A percentile compares a stretch with the other conserved stretches of the same genome.
phyloP scores from a whole-genome alignment of 208 protist genomes.

The Willaertia magna region DNA sequence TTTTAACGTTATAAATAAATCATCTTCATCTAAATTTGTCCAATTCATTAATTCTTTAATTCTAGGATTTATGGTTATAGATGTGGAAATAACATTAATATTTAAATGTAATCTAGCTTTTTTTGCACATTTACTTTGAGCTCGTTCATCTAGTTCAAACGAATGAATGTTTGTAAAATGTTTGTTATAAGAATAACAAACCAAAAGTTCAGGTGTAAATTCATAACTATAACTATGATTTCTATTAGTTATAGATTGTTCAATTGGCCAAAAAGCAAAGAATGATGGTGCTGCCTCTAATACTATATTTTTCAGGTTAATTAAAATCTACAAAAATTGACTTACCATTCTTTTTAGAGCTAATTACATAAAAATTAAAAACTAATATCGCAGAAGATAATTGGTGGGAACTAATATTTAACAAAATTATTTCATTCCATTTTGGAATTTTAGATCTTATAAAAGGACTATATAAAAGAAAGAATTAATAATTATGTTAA shows the following conservation, averaged over 20 bases:
- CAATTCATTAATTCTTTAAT: not conserved
- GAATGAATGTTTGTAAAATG: not conserved
- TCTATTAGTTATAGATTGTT: not conserved
- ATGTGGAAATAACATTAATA: not conserved
- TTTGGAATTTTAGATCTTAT: not conserved
- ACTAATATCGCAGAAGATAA: not conserved
- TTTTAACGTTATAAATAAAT: not conserved
- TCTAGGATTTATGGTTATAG: not conserved
- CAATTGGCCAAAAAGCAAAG: not conserved
- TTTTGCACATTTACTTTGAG: not conserved
- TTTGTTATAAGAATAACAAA: not conserved
- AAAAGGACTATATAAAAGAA: not conserved
- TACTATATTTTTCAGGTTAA: too few relatives aligned
- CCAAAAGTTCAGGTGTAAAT: not conserved
- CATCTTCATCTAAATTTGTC: not conserved
- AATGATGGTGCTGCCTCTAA: not conserved
- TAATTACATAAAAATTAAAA: not conserved
- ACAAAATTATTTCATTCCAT: not conserved
- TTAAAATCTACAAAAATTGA: too few relatives aligned
- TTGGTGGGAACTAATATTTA: not conserved
- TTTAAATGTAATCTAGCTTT: not conserved
- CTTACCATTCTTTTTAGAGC: not conserved
- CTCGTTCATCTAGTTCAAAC: not conserved
- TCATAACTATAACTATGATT: not conserved
- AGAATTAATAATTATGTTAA: too few relatives aligned